A percentile compares a stretch with the other conserved stretches of the same genome.
Conservation (phyloP, 2,329 filamentous ascomycete genomes). For the Colletotrichum sp. region DNA sequence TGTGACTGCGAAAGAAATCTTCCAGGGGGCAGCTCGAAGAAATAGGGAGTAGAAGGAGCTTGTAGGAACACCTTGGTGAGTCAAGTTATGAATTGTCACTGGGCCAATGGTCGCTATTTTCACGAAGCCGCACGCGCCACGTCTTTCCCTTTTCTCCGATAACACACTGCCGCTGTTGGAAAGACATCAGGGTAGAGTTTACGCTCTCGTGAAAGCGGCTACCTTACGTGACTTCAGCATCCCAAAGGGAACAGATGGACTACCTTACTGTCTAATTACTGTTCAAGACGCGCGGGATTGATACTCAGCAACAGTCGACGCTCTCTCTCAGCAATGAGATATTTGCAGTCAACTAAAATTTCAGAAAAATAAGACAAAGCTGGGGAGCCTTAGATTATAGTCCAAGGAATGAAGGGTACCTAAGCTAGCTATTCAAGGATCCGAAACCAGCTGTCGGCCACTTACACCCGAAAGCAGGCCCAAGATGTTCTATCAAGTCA, state of each 20-base stretch:
- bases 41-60: background rate
- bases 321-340: too few species aligned
- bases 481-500: background rate
- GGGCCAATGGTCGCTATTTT: background rate
- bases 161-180: background rate
- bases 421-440: background rate
- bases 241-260: too few species aligned
- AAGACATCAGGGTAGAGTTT: background rate
- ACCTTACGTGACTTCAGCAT: too few species aligned
- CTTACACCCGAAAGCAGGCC: background rate
- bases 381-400: too few species aligned
- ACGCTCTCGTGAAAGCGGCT: background rate
- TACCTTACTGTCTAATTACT: too few species aligned
- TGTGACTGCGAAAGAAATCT: background rate
- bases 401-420: too few species aligned
- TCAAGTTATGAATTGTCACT: accelerated
- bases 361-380: too few species aligned
- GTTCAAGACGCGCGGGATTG: too few species aligned
- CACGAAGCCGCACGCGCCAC: background rate
- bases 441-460: background rate
- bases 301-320: too few species aligned
- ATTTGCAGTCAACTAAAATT: too few species aligned
- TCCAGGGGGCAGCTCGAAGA: background rate
- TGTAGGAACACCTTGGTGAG: background rate
- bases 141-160: background rate